Evolutionary conservation across 2,329 filamentous ascomycete genomes (phyloP).

Genomic region (Phyllachora maydis): DNA sequence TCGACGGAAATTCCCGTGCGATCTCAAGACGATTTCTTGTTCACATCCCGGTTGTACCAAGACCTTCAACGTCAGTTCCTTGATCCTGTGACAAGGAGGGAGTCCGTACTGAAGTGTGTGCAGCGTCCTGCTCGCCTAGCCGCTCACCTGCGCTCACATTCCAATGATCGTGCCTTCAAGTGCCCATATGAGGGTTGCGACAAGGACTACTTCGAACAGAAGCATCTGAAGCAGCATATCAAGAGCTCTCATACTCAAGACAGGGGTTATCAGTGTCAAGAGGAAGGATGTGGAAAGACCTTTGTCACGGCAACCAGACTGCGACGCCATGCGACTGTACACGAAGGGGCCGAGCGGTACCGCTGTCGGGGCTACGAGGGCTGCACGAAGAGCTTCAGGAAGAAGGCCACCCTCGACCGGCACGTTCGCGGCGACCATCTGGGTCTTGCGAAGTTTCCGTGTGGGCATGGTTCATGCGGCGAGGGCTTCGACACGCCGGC

Average conservation of each 20-base stretch:
- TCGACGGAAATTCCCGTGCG: slow-evolving; percentile 39
- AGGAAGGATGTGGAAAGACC: slow-evolving; percentile 52
- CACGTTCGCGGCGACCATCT: slow-evolving; percentile 66
- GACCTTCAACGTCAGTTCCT: too few relatives aligned
- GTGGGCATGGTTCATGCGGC: slow-evolving; percentile 37
- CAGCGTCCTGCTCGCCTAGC: slow-evolving; percentile 59
- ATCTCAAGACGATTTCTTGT: slow-evolving; percentile 59
- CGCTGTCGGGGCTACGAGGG: slow-evolving; percentile 48
- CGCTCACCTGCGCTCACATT: slow-evolving; percentile 69
- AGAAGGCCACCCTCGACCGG: slow-evolving; percentile 66
- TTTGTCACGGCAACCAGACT: slow-evolving; percentile 68
- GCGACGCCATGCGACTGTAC: slow-evolving; percentile 56
- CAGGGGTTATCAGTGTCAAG: slow-evolving; percentile 50
- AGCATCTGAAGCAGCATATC: slow-evolving; percentile 70
- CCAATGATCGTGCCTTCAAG: slow-evolving; percentile 59
- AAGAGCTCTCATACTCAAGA: slow-evolving; percentile 61
- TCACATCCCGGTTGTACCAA: slow-evolving; percentile 56
- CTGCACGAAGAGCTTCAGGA: slow-evolving; percentile 66
- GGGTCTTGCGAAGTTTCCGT: slow-evolving; percentile 49
- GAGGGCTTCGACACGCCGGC: slow-evolving; percentile 54
- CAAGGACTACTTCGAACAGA: slow-evolving; percentile 71
- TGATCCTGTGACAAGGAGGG: too few relatives aligned
- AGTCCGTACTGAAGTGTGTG: too few relatives aligned
- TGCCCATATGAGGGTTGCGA: slow-evolving; percentile 52
- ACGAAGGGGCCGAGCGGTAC: slow-evolving; percentile 58